phyloP scores from a whole-genome alignment of 2,329 filamentous ascomycete genomes.

The Reticulascus tulasneorum region DNA sequence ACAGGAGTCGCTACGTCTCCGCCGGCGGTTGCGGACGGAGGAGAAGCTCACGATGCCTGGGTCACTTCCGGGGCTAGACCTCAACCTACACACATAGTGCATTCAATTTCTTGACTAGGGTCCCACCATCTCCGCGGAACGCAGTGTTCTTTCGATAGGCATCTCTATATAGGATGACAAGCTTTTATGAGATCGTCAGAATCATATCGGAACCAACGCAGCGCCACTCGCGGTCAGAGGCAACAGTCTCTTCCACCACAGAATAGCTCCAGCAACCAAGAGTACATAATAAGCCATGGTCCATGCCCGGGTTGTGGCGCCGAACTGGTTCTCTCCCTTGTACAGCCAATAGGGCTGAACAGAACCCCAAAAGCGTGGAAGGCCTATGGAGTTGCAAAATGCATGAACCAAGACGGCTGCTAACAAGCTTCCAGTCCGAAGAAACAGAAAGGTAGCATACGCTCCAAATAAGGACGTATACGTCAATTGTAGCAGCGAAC shows the following conservation, averaged over 20 bases:
- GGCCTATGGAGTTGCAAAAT: slow-evolving; percentile 90
- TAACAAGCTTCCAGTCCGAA: slow-evolving; percentile 78
- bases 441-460: slow-evolving; percentile 83
- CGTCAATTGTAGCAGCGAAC: slow-evolving; percentile 76
- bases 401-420: slow-evolving; percentile 73
- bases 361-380: slow-evolving; percentile 80
- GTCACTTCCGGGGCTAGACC: slow-evolving; percentile 36
- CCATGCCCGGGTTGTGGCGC: slow-evolving; percentile 46
- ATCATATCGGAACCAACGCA: slow-evolving; percentile 32
- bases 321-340: background rate
- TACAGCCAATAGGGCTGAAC: slow-evolving; percentile 52
- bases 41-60: slow-evolving; percentile 43
- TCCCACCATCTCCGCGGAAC: no score
- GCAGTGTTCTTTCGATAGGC: no score
- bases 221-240: slow-evolving; percentile 62
- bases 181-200: background rate
- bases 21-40: slow-evolving; percentile 31
- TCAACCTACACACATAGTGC: slow-evolving; percentile 20
- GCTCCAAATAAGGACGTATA: slow-evolving; percentile 94
- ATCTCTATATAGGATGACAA: background rate
- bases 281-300: slow-evolving; percentile 76
- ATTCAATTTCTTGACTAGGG: background rate
- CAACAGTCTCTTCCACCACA: slow-evolving; percentile 71
- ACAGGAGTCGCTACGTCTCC: slow-evolving; percentile 32
- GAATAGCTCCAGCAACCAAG: slow-evolving; percentile 64